phyloP scores from a whole-genome alignment of 83 land plant genomes.

The Picea abies region DNA sequence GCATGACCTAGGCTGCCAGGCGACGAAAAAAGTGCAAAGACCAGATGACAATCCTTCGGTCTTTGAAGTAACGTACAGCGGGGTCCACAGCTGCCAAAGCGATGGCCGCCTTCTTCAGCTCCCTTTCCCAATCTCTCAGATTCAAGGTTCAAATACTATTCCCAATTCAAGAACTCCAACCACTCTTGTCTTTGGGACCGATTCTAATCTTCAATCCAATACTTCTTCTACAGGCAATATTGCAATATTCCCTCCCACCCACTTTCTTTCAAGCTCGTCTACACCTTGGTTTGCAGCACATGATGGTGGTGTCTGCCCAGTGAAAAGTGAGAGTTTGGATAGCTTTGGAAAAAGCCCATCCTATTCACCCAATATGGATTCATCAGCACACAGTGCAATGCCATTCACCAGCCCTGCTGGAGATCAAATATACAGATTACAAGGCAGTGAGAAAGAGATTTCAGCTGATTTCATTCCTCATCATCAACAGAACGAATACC shows the following conservation, averaged over 20 bases:
- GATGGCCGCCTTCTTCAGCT: background rate
- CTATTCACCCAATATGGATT: background rate
- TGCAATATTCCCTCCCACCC: background rate
- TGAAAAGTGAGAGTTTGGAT: conserved; percentile 6
- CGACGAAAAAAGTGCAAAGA: conserved; percentile 65
- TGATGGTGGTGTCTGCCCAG: conserved; percentile 1
- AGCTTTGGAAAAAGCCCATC: conserved; percentile 9
- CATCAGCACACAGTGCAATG: conserved; percentile 1
- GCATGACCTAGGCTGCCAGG: conserved; percentile 47
- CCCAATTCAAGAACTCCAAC: conserved; percentile 1
- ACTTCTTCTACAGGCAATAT: background rate
- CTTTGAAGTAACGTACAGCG: conserved; percentile 53
- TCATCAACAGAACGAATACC: conserved; percentile 5
- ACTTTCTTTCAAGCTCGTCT: background rate
- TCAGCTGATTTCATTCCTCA: conserved; percentile 4
- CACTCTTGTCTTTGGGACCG: conserved; percentile 12
- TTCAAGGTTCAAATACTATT: background rate
- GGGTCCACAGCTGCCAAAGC: conserved; percentile 51
- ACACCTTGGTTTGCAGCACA: background rate
- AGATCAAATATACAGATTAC: background rate
- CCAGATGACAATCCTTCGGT: conserved; percentile 50
- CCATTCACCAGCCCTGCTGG: background rate
- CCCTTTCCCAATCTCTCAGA: background rate
- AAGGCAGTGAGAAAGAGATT: background rate
- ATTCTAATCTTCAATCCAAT: conserved; percentile 9